Base-by-base conservation (phyloP, 352 stramenopile genomes). In the Phytophthora cactorum region DNA sequence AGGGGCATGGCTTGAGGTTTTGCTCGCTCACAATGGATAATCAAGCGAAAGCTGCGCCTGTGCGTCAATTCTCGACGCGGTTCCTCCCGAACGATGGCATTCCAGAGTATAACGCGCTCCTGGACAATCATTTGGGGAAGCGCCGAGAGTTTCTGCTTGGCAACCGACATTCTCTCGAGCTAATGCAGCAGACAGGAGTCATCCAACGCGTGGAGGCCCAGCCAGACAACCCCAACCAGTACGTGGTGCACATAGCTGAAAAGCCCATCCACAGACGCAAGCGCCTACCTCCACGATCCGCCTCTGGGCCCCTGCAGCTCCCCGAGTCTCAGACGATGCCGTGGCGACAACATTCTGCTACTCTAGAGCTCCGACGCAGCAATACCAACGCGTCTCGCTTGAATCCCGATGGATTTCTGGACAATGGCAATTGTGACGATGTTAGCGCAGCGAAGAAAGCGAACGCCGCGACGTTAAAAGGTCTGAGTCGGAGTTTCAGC, bases 81-180 rank as follows among this genome's bases (percentile, higher is more conserved):
- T 90, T 91, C 70, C 63, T 91, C 38, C 49, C 82, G 32, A 84
- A 73, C 1, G 84, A 90, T 64, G 76, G 79, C 14, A 93, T 93
- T 54, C 82, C 85, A 8, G 75, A 72, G 49, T 93, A 91, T 56
- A 93, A 93, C 50, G 85, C 85, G 29, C 59, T 93, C 34, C 67
- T 93, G 36, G 82, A 93, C 60, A 55, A 41, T 22, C 67, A 89
- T 44, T 39, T 93, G 8, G 81, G 83, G 27, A 88, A 89, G 52
- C 81, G 79, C 22, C 82, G 82, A 32, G 82, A 88, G 17, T 91
- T 83, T 14, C 56, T 93, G 12, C 76, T 93, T 0, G 84, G 82
- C 39, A 91, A 89, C 53, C 77, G 73, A 4, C 69, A 81, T 14
- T 79, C 82, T 8, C 63, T 93, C 5, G 60, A 72, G 60, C 54